These are phyloP conservation scores for Colletotrichum phormii DNA, from an alignment of 2,329 filamentous ascomycete genomes.

Conservation along the genomic window DNA sequence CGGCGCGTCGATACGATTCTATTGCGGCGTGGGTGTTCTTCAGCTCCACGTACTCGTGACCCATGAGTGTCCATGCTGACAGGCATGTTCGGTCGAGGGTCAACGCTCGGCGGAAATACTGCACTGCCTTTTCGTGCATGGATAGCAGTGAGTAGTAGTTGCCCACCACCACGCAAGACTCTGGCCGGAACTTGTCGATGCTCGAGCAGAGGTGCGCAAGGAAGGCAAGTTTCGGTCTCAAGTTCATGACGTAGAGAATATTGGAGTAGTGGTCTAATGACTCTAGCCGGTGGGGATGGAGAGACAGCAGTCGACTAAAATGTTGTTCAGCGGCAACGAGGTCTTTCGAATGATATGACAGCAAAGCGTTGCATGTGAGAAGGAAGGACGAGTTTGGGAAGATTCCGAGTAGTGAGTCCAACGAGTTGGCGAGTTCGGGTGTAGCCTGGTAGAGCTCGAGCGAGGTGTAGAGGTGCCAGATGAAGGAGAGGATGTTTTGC, in stretches of 20 bases:
- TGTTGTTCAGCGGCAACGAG: constrained; percentile 75
- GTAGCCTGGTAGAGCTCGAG: constrained; percentile 93
- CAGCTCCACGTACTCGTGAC: constrained; percentile 97
- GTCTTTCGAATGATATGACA: constrained; percentile 91
- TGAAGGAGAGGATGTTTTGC: constrained; percentile 90
- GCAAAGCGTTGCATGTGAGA: constrained; percentile 86
- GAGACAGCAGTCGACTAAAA: constrained; percentile 84
- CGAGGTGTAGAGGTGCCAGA: constrained; percentile 92
- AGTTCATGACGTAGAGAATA: constrained; percentile 92
- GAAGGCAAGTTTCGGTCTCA: constrained; percentile 90
- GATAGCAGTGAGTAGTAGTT: constrained; percentile 97
- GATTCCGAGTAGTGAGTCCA: constrained; percentile 83
- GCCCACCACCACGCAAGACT: constrained; percentile 95
- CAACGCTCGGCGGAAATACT: constrained; percentile 94
- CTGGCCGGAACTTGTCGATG: constrained; percentile 95
- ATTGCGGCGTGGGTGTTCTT: constrained; percentile 99
- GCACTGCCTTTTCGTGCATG: constrained; percentile 96
- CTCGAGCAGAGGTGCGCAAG: constrained; percentile 90
- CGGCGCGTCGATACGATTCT: constrained; percentile 93
- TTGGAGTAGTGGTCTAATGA: constrained; percentile 97
- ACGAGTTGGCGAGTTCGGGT: constrained; percentile 76
- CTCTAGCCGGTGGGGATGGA: constrained; percentile 81
- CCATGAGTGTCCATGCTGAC: constrained; percentile 98
- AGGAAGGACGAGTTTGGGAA: constrained; percentile 92
- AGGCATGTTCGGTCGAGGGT: constrained; percentile 91